A percentile compares a stretch with the other conserved stretches of the same genome.
These are phyloP conservation scores for Cymbidium sinense DNA, from an alignment of 106 monocot species.

Conservation along the genomic window DNA sequence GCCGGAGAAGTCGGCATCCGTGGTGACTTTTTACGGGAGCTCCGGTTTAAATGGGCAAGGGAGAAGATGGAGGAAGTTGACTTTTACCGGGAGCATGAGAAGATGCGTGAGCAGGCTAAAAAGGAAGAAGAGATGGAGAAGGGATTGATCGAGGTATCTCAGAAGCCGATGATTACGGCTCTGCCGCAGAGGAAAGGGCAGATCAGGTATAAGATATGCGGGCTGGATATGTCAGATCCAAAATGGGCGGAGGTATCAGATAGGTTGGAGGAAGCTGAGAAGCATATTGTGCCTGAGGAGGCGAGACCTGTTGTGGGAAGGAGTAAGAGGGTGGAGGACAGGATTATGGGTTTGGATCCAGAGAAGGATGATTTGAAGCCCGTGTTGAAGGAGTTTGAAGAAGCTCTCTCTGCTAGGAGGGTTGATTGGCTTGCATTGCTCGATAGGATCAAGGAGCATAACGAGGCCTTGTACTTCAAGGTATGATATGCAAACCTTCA, in stretches of 20 bases:
- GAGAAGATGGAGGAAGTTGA: conserved; percentile 83
- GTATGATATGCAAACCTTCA: conserved; percentile 27
- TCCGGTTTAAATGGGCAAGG: conserved; percentile 89
- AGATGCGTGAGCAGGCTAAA: conserved; percentile 26
- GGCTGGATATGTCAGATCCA: conserved; percentile 72
- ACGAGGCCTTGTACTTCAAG: conserved; percentile 58
- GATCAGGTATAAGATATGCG: conserved; percentile 73
- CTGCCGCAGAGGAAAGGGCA: conserved; percentile 68
- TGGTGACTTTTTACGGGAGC: conserved; percentile 62
- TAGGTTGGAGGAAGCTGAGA: conserved; percentile 43
- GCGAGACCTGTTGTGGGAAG: conserved; percentile 53
- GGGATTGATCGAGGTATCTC: neutral
- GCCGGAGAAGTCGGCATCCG: conserved; percentile 75
- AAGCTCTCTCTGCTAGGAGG: conserved; percentile 47
- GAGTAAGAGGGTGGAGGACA: conserved; percentile 58
- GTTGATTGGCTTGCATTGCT: conserved; percentile 81
- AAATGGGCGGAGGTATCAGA: conserved; percentile 65
- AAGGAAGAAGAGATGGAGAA: conserved; percentile 16
- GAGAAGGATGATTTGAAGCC: conserved; percentile 38
- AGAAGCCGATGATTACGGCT: conserved; percentile 9
- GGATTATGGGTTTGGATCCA: conserved; percentile 40
- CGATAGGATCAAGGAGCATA: conserved; percentile 51
- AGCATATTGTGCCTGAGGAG: conserved; percentile 33
- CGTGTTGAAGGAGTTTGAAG: conserved; percentile 55
- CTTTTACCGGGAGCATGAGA: conserved; percentile 41